Percentiles rank a stretch among this genome's conserved stretches.
These are phyloP conservation scores for Forsythia suspensa DNA, from an alignment of 257 asterid species.

Conservation along the genomic window DNA sequence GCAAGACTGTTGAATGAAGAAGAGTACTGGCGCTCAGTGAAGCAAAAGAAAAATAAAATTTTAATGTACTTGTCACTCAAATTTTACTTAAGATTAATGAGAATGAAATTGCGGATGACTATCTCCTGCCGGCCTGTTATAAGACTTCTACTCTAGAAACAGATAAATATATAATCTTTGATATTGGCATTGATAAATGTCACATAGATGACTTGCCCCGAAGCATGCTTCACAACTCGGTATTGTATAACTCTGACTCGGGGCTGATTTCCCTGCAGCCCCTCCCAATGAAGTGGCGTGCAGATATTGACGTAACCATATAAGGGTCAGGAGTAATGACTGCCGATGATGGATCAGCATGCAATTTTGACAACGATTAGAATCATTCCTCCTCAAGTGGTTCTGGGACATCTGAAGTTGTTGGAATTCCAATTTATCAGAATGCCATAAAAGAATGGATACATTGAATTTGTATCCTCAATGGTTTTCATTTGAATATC, in stretches of 20 bases:
- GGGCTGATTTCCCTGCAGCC: constrained; percentile 84
- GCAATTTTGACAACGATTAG: constrained; percentile 60
- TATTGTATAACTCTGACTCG: constrained; percentile 86
- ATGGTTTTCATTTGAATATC: constrained; percentile 71
- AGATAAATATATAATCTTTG: constrained; percentile 84
- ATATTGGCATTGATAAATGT: constrained; percentile 51
- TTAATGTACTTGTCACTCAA: constrained; percentile 51
- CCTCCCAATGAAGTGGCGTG: constrained; percentile 88
- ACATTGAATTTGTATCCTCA: constrained; percentile 78
- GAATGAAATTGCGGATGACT: constrained; percentile 93
- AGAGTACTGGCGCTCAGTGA: constrained; percentile 78
- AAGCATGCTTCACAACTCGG: constrained; percentile 90
- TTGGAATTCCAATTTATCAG: constrained; percentile 79
- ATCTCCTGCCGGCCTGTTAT: constrained; percentile 90
- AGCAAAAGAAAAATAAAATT: constrained; percentile 59
- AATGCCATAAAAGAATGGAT: constrained; percentile 94
- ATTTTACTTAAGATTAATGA: constrained; percentile 85
- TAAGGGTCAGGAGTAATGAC: constrained; percentile 90
- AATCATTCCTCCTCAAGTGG: constrained; percentile 51
- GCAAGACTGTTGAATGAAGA: constrained; percentile 85
- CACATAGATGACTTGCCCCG: constrained; percentile 68
- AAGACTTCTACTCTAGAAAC: constrained; percentile 66
- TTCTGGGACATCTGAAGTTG: constrained; percentile 50
- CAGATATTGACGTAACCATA: constrained; percentile 78
- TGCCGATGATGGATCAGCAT: constrained; percentile 89